These are phyloP conservation scores for Thelonectria discophora DNA, from an alignment of 2,329 filamentous ascomycete genomes.

Conservation along the genomic window DNA sequence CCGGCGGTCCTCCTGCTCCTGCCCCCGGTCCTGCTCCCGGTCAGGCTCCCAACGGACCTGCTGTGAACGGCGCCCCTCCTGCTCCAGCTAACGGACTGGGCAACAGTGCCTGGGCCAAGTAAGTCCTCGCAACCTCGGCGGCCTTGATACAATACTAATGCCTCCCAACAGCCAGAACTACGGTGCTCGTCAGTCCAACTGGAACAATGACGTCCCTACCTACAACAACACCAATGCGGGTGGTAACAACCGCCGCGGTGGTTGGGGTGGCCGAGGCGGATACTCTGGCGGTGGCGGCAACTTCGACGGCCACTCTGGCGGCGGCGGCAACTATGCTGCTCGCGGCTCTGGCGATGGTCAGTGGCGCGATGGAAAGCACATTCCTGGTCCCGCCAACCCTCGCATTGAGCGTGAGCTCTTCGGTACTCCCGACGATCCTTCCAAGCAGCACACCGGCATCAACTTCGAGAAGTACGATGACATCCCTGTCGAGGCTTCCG, in stretches of 20 bases:
- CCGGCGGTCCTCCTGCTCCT: slow-evolving; percentile 41
- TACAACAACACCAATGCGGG: slow-evolving; percentile 40
- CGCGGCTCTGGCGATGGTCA: slow-evolving; percentile 93
- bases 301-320: slow-evolving; percentile 80
- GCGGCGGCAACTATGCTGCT: slow-evolving; percentile 72
- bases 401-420: slow-evolving; percentile 96
- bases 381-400: slow-evolving; percentile 86
- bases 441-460: slow-evolving; percentile 97
- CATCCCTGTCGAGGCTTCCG: slow-evolving; percentile 97
- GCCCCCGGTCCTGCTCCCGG: slow-evolving; percentile 31
- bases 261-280: slow-evolving; percentile 49
- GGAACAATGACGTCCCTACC: slow-evolving; percentile 43
- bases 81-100: slow-evolving; percentile 59
- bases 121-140: slow-evolving; percentile 46
- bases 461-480: slow-evolving; percentile 99
- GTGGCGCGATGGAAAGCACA: slow-evolving; percentile 97
- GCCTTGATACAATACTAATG: slow-evolving; percentile 30
- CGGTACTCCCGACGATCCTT: slow-evolving; percentile 87
- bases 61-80: slow-evolving; percentile 30
- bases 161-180: slow-evolving; percentile 41
- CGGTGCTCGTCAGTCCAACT: slow-evolving; percentile 48
- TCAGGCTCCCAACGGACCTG: slow-evolving; percentile 33
- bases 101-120: slow-evolving; percentile 72
- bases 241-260: slow-evolving; percentile 45
- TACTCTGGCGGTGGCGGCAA: slow-evolving; percentile 50